Base-by-base conservation (phyloP, 2,329 filamentous ascomycete species). In the Alternaria brassicicola region DNA sequence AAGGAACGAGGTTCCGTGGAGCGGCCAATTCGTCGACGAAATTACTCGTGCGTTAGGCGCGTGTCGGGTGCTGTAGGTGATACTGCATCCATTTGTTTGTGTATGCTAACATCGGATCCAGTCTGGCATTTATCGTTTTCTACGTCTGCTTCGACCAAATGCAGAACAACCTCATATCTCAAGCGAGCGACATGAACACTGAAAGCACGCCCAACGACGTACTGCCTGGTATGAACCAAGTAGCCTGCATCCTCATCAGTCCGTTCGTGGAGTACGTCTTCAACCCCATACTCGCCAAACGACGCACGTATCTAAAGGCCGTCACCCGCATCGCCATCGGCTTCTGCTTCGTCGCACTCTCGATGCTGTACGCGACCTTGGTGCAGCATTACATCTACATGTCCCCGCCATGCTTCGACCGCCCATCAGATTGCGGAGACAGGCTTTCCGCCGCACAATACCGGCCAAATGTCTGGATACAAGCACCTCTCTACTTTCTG, bases 391-490 rank as follows among this genome's bases (percentile, higher is more conserved):
- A 68, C 13, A 76, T 78, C 13, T 78, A 78, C 52, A 47, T 13
- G 1, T 63, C 66, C 2, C 47, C 66, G 1, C 70, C 72, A 1
- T 77, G 75, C 58, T 73, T 71, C 53, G 49, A 63, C 13, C 55
- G 59, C 78, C 67, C 83, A 78, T 62, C 69, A 2, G 56, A 54
- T 2, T 81, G 78, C 56, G 55, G 58, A 15, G 38, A 53, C 13
- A 6, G 45, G 35, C 47, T 41, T 9, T 25, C 59, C 2, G 62
- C 62, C 2, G 23, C 54, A 63, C 6, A 70, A 72, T 0, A 78
- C 75, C 31, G 73, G 5, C 66, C 80, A 0, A 77, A 71, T 25
- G 73, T 82, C 3, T 80, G 78, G 74, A 52, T 78, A 0, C 79
- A 82, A 48, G 54, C 76, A 1, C 79, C 80, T 0, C 58, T 78